Percentiles rank a stretch among this genome's conserved stretches.
These are phyloP conservation scores for Brassica hybrid DNA, from an alignment of 441 rosid species.

Conservation along the genomic window DNA sequence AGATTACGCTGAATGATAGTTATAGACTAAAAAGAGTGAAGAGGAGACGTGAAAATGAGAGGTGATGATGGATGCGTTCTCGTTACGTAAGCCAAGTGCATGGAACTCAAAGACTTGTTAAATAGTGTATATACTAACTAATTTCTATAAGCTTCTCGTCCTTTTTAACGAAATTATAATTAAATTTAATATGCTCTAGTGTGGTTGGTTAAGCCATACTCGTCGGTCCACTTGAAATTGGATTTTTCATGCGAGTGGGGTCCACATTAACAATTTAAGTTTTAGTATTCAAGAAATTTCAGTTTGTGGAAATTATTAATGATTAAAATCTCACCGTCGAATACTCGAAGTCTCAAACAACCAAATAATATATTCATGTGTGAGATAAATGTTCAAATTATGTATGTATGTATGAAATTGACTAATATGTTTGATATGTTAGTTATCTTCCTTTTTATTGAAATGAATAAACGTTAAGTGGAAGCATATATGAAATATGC, in stretches of 20 bases:
- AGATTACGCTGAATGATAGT: slow-evolving; percentile 23
- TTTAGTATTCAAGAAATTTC: not conserved
- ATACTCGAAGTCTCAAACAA: not conserved
- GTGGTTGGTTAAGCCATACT: slow-evolving; percentile 31
- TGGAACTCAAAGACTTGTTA: slow-evolving; percentile 41
- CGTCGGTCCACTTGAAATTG: slow-evolving; percentile 31
- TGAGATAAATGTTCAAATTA: not conserved
- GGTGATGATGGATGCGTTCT: slow-evolving; percentile 43
- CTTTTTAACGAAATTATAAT: not conserved
- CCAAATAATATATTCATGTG: not conserved
- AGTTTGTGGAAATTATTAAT: not conserved
- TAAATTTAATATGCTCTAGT: not conserved
- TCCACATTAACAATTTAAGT: slow-evolving; percentile 8
- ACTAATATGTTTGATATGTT: not conserved
- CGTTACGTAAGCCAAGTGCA: slow-evolving; percentile 48
- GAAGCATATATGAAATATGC: slow-evolving; percentile 11
- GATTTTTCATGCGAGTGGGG: slow-evolving; percentile 29
- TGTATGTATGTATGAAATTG: not conserved
- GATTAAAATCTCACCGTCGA: slow-evolving; percentile 20
- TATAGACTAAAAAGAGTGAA: slow-evolving; percentile 1
- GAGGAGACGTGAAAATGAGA: slow-evolving; percentile 42
- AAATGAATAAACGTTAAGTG: not conserved
- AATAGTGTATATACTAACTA: slow-evolving; percentile 16
- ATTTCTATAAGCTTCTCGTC: slow-evolving; percentile 26
- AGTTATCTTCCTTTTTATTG: not conserved